phyloP scores from a whole-genome alignment of 768 basidiomycete genomes.

The Phlebiopsis gigantea region DNA sequence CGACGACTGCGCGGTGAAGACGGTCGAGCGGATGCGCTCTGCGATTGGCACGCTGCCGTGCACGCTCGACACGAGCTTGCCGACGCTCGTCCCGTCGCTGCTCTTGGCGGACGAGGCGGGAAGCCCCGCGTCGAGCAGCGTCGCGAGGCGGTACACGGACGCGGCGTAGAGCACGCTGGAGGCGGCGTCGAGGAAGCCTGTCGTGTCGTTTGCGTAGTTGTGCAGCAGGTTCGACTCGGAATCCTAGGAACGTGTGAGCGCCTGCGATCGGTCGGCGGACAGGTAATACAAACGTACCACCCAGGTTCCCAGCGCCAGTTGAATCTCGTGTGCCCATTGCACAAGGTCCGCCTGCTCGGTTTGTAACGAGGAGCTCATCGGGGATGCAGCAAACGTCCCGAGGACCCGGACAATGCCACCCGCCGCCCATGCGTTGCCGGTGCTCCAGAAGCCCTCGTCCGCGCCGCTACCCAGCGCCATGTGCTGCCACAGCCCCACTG shows the following conservation, averaged over 20 bases:
- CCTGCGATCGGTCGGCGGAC: not conserved
- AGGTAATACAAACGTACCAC: not conserved
- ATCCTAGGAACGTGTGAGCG: not conserved
- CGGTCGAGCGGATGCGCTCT: not conserved
- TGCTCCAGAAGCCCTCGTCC: slow-evolving; percentile 69
- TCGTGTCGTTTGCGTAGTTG: slow-evolving; percentile 63
- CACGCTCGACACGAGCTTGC: slow-evolving; percentile 53
- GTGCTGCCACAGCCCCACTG: slow-evolving; percentile 67
- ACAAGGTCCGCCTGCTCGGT: slow-evolving; percentile 53
- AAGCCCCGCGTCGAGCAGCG: slow-evolving; percentile 32
- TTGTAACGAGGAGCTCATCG: slow-evolving; percentile 42
- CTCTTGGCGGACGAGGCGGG: not conserved
- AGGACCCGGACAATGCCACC: slow-evolving; percentile 83
- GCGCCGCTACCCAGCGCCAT: slow-evolving; percentile 49
- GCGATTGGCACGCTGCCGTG: slow-evolving; percentile 26
- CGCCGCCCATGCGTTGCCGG: slow-evolving; percentile 88
- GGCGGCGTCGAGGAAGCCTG: slow-evolving; percentile 67
- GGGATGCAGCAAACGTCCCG: slow-evolving; percentile 63
- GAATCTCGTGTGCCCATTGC: slow-evolving; percentile 69
- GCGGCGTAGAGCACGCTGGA: slow-evolving; percentile 72
- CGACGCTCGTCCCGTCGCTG: slow-evolving; percentile 40
- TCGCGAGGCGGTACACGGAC: slow-evolving; percentile 69
- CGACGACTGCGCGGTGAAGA: slow-evolving; percentile 15
- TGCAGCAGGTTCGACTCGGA: slow-evolving; percentile 38
- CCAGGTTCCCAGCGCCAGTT: slow-evolving; percentile 30